Percentiles rank a stretch among this genome's conserved stretches.
Evolutionary conservation across 495 filamentous ascomycete species (phyloP).

Genomic region (Coniosporium apollinis): DNA sequence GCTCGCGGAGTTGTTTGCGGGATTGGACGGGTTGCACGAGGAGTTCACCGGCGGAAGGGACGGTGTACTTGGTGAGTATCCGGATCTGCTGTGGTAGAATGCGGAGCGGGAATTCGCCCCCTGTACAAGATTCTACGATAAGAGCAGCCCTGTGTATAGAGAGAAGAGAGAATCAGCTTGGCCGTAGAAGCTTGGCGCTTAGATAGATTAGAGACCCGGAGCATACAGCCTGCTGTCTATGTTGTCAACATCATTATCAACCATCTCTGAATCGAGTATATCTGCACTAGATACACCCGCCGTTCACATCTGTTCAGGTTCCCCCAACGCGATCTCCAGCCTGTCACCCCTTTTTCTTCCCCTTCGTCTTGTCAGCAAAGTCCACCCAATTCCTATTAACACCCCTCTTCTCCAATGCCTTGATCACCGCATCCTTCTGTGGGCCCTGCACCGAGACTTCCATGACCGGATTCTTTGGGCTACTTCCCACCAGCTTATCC

Average conservation of each 20-base stretch:
- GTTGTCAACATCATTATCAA: too few species aligned
- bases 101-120: too few species aligned
- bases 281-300: too few species aligned
- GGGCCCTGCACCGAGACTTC: conserved; percentile 58
- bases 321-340: too few species aligned
- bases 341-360: conserved; percentile 38
- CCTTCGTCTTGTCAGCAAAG: conserved; percentile 53
- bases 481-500: conserved; percentile 38
- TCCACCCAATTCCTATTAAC: conserved; percentile 46
- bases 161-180: too few species aligned
- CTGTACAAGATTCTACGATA: too few species aligned
- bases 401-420: conserved; percentile 43
- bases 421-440: conserved; percentile 42
- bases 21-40: conserved; percentile 20
- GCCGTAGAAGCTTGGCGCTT: too few species aligned
- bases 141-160: too few species aligned
- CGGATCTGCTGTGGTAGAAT: conserved; percentile 19
- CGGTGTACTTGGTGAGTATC: conserved; percentile 21
- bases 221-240: too few species aligned
- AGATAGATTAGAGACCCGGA: too few species aligned
- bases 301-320: too few species aligned
- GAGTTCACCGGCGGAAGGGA: conserved; percentile 18
- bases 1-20: conserved; percentile 21
- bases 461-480: conserved; percentile 46
- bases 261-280: too few species aligned